A percentile compares a stretch with the other conserved stretches of the same genome.
These are phyloP conservation scores for Wickerhamomyces alni DNA, from an alignment of 805 yeast genomes.

Conservation along the genomic window DNA sequence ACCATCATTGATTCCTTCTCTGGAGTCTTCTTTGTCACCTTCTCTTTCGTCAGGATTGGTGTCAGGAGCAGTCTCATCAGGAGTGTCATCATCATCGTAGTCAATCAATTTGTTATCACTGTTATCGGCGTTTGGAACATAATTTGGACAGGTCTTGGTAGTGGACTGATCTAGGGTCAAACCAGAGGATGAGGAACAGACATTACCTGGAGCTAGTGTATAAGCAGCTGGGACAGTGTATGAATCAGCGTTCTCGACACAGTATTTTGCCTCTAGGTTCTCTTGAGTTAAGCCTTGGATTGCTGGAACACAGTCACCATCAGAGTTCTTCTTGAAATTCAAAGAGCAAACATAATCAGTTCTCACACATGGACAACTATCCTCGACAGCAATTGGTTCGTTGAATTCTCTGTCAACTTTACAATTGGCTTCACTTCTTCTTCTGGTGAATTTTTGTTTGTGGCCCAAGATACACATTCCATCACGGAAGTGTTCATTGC, in stretches of 20 bases:
- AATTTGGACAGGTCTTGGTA: constrained; percentile 17
- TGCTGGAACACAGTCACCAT: constrained; percentile 44
- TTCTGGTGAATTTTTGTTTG: constrained; percentile 53
- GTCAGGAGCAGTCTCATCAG: constrained; percentile 24
- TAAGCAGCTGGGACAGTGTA: constrained; percentile 31
- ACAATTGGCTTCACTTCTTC: constrained; percentile 63
- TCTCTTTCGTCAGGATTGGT: constrained; percentile 26
- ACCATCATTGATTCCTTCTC: constrained; percentile 31
- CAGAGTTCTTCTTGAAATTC: constrained; percentile 34
- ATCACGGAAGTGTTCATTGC: constrained; percentile 18
- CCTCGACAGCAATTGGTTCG: constrained; percentile 37
- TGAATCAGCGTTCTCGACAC: constrained; percentile 23
- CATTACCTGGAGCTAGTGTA: constrained; percentile 37
- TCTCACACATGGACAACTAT: constrained; percentile 58
- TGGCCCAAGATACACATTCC: constrained; percentile 64
- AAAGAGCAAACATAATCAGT: constrained; percentile 66
- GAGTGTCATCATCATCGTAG: constrained; percentile 23
- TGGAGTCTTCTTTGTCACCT: constrained; percentile 28
- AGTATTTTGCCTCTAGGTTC: constrained; percentile 17
- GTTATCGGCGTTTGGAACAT: constrained; percentile 6
- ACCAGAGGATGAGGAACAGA: constrained; percentile 32
- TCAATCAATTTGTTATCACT: constrained; percentile 16
- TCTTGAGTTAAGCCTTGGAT: constrained; percentile 16
- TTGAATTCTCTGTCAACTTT: constrained; percentile 30
- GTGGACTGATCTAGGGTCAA: constrained; percentile 10